Base-by-base conservation (phyloP, 2,329 filamentous ascomycete genomes). In the Stemphylium lycopersici region DNA sequence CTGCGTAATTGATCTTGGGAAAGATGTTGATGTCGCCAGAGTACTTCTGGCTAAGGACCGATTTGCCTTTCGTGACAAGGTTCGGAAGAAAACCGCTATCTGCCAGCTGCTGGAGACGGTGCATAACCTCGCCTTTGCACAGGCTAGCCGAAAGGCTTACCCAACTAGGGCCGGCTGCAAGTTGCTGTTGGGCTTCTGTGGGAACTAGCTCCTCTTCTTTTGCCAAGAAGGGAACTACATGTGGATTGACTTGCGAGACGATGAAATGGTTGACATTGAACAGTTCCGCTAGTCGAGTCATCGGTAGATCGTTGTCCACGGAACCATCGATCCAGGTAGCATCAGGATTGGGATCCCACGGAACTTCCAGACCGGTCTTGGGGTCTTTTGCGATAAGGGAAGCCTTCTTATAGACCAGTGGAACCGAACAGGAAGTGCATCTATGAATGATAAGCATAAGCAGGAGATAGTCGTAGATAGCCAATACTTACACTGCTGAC, bases 181-280 rank as follows among this genome's bases (percentile, higher is more conserved):
- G 61, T 6, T 55, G 48, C 26, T 73, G 67, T 22, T 76, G 68
- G 8, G 69, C 66, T 46, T 75, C 73, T 31, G 71, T 52, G 48
- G 66, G 49, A 61, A 70, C 69, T 1, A 83, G 73, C 22, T 83
- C 81, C 56, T 91, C 89, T 53, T 96, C 90, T 62, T 87, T 90
- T 13, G 85, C 81, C 13, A 97, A 78, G 67, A 98, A 96, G 0
- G 91, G 91, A 0, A 96, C 86, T 7, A 97, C 90, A 66, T 98
- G 93, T 0, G 93, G 93, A 67, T 98, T 98, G 45, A 97, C 92
- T 72, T 98, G 93, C 0, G 92, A 96, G 15, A 97, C 93, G 63
- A 98, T 97, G 70, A 97, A 97, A 72, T 97, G 93, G 69, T 97
- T 97, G 71, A 97, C 93, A 69, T 97, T 96, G 80, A 97, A 96